Percentiles rank a stretch among this genome's conserved stretches.
phyloP scores from a whole-genome alignment of 2,329 filamentous ascomycete genomes.

The Leptographium flavum region DNA sequence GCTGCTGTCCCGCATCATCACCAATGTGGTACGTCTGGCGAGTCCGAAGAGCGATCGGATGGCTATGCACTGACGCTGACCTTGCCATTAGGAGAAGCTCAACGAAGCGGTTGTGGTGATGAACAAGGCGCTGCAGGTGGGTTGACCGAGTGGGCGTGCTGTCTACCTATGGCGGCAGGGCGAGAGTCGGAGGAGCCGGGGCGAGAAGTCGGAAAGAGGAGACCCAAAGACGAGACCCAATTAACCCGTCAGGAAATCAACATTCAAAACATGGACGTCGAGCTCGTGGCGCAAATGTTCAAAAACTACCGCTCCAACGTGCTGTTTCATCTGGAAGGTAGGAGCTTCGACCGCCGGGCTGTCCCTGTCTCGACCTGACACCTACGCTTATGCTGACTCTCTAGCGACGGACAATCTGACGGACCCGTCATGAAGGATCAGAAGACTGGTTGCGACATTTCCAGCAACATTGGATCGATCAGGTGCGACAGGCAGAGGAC shows the following conservation, averaged over 20 bases:
- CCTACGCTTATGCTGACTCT: too few relatives aligned
- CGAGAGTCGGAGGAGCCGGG: too few relatives aligned
- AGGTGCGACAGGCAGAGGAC: too few relatives aligned
- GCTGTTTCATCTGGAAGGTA: slow-evolving; percentile 91
- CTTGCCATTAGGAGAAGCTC: slow-evolving; percentile 63
- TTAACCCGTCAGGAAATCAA: slow-evolving; percentile 65
- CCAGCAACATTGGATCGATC: too few relatives aligned
- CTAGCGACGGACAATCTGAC: slow-evolving; percentile 12
- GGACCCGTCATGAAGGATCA: slow-evolving; percentile 5
- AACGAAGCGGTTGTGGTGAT: slow-evolving; percentile 87
- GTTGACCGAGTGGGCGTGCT: too few relatives aligned
- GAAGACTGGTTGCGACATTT: too few relatives aligned
- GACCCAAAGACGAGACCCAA: too few relatives aligned
- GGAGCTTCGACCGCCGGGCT: slow-evolving; percentile 8
- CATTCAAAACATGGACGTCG: slow-evolving; percentile 96
- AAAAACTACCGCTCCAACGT: slow-evolving; percentile 99
- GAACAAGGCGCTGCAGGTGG: slow-evolving; percentile 81
- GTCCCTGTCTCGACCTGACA: neutral
- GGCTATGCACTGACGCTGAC: neutral
- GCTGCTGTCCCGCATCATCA: slow-evolving; percentile 87
- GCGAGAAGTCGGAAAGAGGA: too few relatives aligned
- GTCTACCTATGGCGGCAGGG: too few relatives aligned
- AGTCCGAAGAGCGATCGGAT: too few relatives aligned
- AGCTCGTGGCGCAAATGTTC: slow-evolving; percentile 97
- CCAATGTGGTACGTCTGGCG: slow-evolving; percentile 81